Base-by-base conservation (phyloP, 1,284 basidiomycete species). In the Vanrija sp. region DNA sequence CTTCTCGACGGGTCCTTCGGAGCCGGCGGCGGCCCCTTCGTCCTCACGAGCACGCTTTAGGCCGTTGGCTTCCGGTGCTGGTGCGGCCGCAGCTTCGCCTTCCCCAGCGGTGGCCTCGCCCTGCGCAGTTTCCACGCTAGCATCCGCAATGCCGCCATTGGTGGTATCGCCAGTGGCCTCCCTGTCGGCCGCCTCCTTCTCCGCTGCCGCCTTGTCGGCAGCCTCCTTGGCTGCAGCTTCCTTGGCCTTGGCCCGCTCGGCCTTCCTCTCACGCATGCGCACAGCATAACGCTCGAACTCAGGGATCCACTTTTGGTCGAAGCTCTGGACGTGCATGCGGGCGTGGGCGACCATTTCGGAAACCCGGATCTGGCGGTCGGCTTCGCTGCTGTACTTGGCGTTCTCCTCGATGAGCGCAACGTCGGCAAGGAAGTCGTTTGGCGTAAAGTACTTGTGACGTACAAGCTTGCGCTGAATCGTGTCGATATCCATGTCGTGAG, bases 211-310 rank as follows among this genome's bases (percentile, higher is more conserved):
- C 29, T 84, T 83, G 28, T 83, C 79, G 44, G 15, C 58, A 14
- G 38, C 46, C 25, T 18, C 53, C 63, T 88, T 89, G 55, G 84
- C 82, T 65, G 85, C 81, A 39, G 88, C 88, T 46, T 86, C 88
- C 67, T 89, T 88, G 76, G 78, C 79, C 50, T 78, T 81, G 61
- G 80, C 81, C 59, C 80, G 82, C 57, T 69, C 66, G 23, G 61
- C 65, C 57, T 67, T 68, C 89, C 66, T 85, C 77, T 58, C 90
- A 78, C 72, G 86, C 76, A 94, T 88, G 34, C 95, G 80, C 46
- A 78, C 82, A 9, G 89, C 88, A 88, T 95, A 95, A 54, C 88
- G 81, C 72, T 89, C 87, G 72, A 94, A 98, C 71, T 97, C 94
- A 28, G 86, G 67, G 43, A 81, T 80, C 74, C 97, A 89, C 46